phyloP scores from a whole-genome alignment of 2,329 filamentous ascomycete species.

The Didymella sp. region DNA sequence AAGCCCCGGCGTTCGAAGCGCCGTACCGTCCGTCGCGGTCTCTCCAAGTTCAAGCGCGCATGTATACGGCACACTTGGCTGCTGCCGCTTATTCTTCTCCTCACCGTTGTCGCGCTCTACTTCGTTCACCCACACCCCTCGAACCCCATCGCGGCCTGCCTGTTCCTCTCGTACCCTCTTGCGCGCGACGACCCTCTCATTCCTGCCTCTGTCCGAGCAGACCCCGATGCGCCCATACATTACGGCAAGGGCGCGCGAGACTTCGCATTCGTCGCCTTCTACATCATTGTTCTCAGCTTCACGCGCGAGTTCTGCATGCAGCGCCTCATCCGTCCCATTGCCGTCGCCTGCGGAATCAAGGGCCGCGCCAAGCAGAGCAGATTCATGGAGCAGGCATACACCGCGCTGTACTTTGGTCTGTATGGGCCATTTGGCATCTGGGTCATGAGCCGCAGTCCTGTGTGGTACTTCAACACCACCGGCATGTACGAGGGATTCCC shows the following conservation, averaged over 20 bases:
- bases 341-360: conserved; percentile 71
- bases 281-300: conserved; percentile 87
- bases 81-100: conserved; percentile 71
- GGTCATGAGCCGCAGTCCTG: conserved; percentile 87
- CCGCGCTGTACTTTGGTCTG: conserved; percentile 84
- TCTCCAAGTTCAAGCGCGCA: conserved; percentile 55
- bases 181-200: conserved; percentile 55
- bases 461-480: conserved; percentile 94
- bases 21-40: conserved; percentile 53
- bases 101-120: conserved; percentile 71
- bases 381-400: conserved; percentile 97
- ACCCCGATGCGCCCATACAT: conserved; percentile 57
- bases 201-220: conserved; percentile 44
- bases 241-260: conserved; percentile 92
- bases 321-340: conserved; percentile 79
- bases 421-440: conserved; percentile 85
- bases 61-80: conserved; percentile 66
- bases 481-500: conserved; percentile 92
- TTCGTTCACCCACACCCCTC: conserved; percentile 75
- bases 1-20: conserved; percentile 54
- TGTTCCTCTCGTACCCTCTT: conserved; percentile 89
- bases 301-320: conserved; percentile 97
- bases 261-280: conserved; percentile 86
- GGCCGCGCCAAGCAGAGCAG: conserved; percentile 80
- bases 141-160: conserved; percentile 80